Base-by-base conservation (phyloP, 495 filamentous ascomycete species). In the Penicillium dipodomyicola region DNA sequence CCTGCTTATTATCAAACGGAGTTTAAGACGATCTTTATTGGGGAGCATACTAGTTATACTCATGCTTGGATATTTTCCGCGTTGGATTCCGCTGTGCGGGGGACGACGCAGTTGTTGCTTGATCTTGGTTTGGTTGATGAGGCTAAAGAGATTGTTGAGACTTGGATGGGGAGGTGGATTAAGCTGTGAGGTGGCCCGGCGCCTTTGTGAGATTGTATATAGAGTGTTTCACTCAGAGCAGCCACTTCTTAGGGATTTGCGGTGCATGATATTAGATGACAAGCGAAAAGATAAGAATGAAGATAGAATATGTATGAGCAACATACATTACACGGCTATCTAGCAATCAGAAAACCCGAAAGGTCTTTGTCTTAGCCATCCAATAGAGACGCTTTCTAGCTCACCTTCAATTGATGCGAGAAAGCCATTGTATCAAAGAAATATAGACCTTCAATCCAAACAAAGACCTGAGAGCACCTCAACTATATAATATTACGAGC, bases 41-140 rank as follows among this genome's bases (percentile, higher is more conserved):
- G 86, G 15, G 86, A 89, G 69, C 86, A 88, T 65, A 89, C 86
- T 1, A 82, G 80, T 45, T 88, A 86, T 67, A 88, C 86, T n/a
- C 86, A 88, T 63, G 85, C 85, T 5, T 89, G 86, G 86, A 87
- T 89, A 45, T 83, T 84, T 23, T 81, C 80, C 3, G 86, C 86
- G 6, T 67, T 89, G 27, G 86, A 89, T 65, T 84, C 81, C 19
- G 86, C 83, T 0, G 83, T 88, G 20, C 72, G 86, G 0, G 86
- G 85, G 0, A 82, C 81, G 7, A 80, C 84, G 15, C 86, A 89
- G 63, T 57, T 88, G 51, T 65, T 88, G 56, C 75, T 89, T 2
- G 84, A 88, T 60, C 75, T 88, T 53, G 86, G 86, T 0, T 63
- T 89, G 35, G 84, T 89, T 2, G 85, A 88, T 68, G 86, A 89